Percentiles rank a stretch among this genome's conserved stretches.
These are phyloP conservation scores for Umbelopsis ramanniana DNA, from an alignment of 192 early-diverging fungal species.

Conservation along the genomic window DNA sequence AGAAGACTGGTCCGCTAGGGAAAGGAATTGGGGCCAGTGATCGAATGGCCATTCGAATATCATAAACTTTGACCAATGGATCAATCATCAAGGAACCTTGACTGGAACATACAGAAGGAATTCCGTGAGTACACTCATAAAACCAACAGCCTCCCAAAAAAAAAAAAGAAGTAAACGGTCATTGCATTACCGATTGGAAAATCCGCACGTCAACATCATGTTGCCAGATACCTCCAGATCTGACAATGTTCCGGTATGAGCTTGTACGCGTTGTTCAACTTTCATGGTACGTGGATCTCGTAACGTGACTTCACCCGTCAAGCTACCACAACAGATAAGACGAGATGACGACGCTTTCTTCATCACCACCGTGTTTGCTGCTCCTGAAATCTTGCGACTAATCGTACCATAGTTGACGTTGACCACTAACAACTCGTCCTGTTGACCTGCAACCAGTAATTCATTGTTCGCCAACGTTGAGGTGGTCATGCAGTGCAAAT, in stretches of 20 bases:
- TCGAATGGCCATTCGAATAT: constrained; percentile 71
- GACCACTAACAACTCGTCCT: constrained; percentile 56
- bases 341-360: constrained; percentile 52
- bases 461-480: constrained; percentile 58
- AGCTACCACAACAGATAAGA: constrained; percentile 65
- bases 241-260: constrained; percentile 78
- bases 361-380: constrained; percentile 65
- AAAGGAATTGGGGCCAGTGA: constrained; percentile 74
- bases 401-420: constrained; percentile 51
- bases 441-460: constrained; percentile 60
- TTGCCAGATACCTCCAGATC: constrained; percentile 80
- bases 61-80: constrained; percentile 82
- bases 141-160: too few relatives aligned
- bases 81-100: constrained; percentile 70
- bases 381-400: constrained; percentile 44
- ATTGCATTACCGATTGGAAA: constrained; percentile 58
- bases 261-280: constrained; percentile 65
- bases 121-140: neutral
- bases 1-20: constrained; percentile 63
- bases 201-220: constrained; percentile 77
- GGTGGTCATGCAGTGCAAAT: constrained; percentile 61
- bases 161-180: too few relatives aligned
- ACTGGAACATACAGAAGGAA: constrained; percentile 27
- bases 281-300: constrained; percentile 68
- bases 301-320: constrained; percentile 66